These are phyloP conservation scores for Metarhizium humberi DNA, from an alignment of 2,329 filamentous ascomycete genomes.

Conservation along the genomic window DNA sequence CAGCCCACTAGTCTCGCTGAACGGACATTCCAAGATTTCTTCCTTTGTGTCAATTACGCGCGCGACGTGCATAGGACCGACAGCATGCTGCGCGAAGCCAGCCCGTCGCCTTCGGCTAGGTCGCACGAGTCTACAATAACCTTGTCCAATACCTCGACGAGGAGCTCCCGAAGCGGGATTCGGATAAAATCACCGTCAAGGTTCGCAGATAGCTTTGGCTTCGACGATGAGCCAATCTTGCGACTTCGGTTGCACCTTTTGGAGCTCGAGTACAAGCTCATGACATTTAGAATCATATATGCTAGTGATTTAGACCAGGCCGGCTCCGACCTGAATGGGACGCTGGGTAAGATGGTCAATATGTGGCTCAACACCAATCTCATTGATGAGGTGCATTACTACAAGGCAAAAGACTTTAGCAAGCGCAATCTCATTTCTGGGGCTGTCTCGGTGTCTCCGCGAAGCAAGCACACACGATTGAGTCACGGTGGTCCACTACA, in stretches of 20 bases:
- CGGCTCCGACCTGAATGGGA: slow-evolving; percentile 11
- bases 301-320: slow-evolving; percentile 16
- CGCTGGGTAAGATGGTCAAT: slow-evolving; percentile 15
- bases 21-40: slow-evolving; percentile 16
- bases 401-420: slow-evolving; percentile 19
- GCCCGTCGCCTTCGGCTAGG: slow-evolving; percentile 12
- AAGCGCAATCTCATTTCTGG: slow-evolving; percentile 8
- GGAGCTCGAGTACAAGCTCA: slow-evolving; percentile 20
- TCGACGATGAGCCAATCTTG: slow-evolving; percentile 16
- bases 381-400: slow-evolving; percentile 18
- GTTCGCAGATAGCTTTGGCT: slow-evolving; percentile 12
- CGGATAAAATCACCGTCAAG: slow-evolving; percentile 13
- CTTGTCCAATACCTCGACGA: slow-evolving; percentile 12
- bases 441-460: slow-evolving; percentile 7
- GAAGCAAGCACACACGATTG: slow-evolving; percentile 13
- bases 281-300: slow-evolving; percentile 18
- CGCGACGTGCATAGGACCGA: slow-evolving; percentile 10
- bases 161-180: slow-evolving; percentile 11
- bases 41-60: slow-evolving; percentile 21
- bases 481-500: slow-evolving; percentile 12
- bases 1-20: slow-evolving; percentile 13
- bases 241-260: slow-evolving; percentile 17
- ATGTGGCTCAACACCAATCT: slow-evolving; percentile 21
- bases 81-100: slow-evolving; percentile 10
- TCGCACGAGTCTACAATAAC: slow-evolving; percentile 14